Evolutionary conservation across 257 asterid species (phyloP).

Genomic region (Nicotiana attenuata): DNA sequence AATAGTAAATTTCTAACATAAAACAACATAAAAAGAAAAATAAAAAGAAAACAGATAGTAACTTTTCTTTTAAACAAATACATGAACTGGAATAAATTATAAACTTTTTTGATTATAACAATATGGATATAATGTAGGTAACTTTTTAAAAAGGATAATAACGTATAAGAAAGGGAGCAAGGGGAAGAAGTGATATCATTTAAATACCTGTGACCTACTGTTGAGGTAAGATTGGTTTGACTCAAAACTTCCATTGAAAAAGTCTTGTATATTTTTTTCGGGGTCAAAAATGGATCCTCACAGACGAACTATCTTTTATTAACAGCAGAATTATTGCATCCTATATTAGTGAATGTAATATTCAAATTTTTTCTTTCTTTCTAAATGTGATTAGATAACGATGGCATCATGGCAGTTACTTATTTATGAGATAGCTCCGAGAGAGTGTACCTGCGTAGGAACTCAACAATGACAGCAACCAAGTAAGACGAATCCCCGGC

Average conservation of each 20-base stretch:
- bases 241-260: neutral
- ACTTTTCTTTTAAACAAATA: neutral
- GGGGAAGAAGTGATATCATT: neutral
- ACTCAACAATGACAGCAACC: constrained; percentile 70
- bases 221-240: neutral
- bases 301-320: neutral
- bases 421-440: neutral
- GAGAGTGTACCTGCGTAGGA: constrained; percentile 67
- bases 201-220: neutral
- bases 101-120: neutral
- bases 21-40: neutral
- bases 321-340: neutral
- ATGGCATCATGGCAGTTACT: neutral
- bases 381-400: neutral
- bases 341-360: neutral
- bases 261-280: neutral
- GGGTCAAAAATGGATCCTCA: neutral
- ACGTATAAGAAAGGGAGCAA: neutral
- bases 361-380: neutral
- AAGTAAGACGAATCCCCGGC: constrained; percentile 83
- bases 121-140: neutral
- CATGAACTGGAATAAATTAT: neutral
- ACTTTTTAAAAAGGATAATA: neutral
- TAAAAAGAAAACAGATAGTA: neutral
- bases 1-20: neutral